Percentiles rank a stretch among this genome's conserved stretches.
phyloP scores from a whole-genome alignment of 345 rosid species.

The Lenwebbia sp. region DNA sequence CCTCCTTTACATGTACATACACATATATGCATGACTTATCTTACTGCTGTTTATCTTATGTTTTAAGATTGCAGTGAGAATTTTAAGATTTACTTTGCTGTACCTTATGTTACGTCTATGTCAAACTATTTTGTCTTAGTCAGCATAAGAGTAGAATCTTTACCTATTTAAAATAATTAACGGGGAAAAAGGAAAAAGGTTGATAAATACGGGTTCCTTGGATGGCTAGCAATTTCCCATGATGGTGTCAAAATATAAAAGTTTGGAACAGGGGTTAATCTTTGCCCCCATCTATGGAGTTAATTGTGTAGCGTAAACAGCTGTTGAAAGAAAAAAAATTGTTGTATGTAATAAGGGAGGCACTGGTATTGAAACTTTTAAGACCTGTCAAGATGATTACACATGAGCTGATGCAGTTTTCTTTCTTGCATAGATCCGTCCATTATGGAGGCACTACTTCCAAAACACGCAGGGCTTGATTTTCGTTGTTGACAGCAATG shows the following conservation, averaged over 20 bases:
- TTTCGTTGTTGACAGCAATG: conserved; percentile 69
- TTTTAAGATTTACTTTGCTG: neutral
- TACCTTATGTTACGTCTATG: neutral
- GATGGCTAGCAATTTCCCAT: neutral
- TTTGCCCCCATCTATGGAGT: neutral
- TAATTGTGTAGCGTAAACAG: neutral
- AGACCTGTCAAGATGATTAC: neutral
- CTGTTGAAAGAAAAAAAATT: neutral
- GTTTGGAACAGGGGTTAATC: neutral
- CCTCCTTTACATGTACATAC: neutral
- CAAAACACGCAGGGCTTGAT: conserved; percentile 77
- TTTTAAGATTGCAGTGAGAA: neutral
- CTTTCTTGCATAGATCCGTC: conserved; percentile 44
- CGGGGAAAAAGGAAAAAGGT: neutral
- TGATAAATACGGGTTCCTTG: neutral
- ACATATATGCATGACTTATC: neutral
- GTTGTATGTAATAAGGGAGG: neutral
- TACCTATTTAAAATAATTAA: neutral
- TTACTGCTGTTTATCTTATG: neutral
- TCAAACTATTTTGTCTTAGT: neutral
- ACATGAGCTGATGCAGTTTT: neutral
- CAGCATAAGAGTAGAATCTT: neutral
- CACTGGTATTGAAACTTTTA: neutral
- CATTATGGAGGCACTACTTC: conserved; percentile 77
- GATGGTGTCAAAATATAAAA: neutral